A percentile compares a stretch with the other conserved stretches of the same genome.
Evolutionary conservation across 2,329 filamentous ascomycete genomes (phyloP).

Genomic region (Claviceps capensis): DNA sequence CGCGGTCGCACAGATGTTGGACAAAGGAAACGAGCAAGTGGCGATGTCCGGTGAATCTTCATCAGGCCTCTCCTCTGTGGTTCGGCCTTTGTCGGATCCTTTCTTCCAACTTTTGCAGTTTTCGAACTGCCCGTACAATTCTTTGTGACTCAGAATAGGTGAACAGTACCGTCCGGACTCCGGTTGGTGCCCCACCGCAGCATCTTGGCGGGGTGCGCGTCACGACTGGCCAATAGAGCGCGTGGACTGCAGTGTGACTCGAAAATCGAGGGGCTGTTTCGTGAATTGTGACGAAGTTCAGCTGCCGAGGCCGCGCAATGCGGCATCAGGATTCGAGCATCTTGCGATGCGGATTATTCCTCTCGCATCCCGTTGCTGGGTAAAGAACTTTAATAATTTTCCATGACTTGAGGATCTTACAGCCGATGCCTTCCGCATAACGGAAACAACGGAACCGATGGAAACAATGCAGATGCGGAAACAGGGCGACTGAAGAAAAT

Average conservation of each 20-base stretch:
- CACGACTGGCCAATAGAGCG: neutral
- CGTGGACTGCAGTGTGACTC: neutral
- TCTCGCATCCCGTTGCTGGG: too few relatives aligned
- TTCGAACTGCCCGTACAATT: neutral
- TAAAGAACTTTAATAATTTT: too few relatives aligned
- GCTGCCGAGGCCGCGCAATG: too few relatives aligned
- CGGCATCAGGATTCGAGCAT: too few relatives aligned
- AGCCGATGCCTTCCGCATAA: too few relatives aligned
- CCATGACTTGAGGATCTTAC: too few relatives aligned
- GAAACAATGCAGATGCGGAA: too few relatives aligned
- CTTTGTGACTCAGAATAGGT: slow-evolving; percentile 4
- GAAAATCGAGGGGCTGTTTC: neutral
- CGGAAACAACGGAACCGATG: too few relatives aligned
- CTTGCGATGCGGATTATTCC: too few relatives aligned
- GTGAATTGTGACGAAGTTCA: too few relatives aligned
- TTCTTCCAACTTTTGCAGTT: slow-evolving; percentile 1
- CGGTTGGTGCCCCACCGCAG: slow-evolving; percentile 3
- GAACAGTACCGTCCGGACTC: neutral
- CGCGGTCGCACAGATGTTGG: neutral
- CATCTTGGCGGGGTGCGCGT: slow-evolving; percentile 2
- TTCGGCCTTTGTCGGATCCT: neutral
- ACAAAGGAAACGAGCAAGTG: neutral
- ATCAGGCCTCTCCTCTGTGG: slow-evolving; percentile 1
- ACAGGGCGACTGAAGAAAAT: too few relatives aligned
- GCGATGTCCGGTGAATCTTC: neutral